Evolutionary conservation across 441 rosid species (phyloP).

Genomic region (Pelargonium fulgidum): DNA sequence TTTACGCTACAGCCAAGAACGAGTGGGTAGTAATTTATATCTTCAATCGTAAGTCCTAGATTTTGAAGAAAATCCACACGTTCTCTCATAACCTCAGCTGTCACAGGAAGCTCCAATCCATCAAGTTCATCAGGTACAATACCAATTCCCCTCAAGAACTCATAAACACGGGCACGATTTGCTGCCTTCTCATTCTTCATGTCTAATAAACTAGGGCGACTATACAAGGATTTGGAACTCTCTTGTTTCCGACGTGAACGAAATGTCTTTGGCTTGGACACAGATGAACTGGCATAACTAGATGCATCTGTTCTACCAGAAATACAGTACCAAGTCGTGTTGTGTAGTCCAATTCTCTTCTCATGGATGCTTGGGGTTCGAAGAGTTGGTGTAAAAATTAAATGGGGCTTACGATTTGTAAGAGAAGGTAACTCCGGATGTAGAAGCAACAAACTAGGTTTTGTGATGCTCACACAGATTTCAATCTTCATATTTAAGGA

Average conservation of each 20-base stretch:
- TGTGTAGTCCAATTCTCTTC: slow-evolving; percentile 25
- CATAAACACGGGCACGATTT: slow-evolving; percentile 68
- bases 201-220: slow-evolving; percentile 61
- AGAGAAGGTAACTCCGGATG: slow-evolving; percentile 51
- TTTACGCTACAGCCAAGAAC: slow-evolving; percentile 96
- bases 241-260: slow-evolving; percentile 35
- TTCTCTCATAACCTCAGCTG: slow-evolving; percentile 72
- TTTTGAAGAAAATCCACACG: slow-evolving; percentile 78
- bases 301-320: slow-evolving; percentile 43
- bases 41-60: slow-evolving; percentile 70
- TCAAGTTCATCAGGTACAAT: slow-evolving; percentile 86
- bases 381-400: slow-evolving; percentile 24
- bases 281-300: slow-evolving; percentile 32
- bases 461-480: slow-evolving; percentile 46
- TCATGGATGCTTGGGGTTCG: slow-evolving; percentile 26
- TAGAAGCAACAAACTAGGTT: slow-evolving; percentile 48
- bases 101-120: slow-evolving; percentile 90
- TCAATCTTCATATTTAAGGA: slow-evolving; percentile 47
- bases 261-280: slow-evolving; percentile 27
- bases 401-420: slow-evolving; percentile 24
- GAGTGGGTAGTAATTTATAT: slow-evolving; percentile 79
- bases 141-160: slow-evolving; percentile 58
- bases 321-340: slow-evolving; percentile 36
- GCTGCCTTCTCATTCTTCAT: slow-evolving; percentile 65
- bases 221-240: slow-evolving; percentile 51